phyloP scores from a whole-genome alignment of 169 alveolate species.

The Cryptosporidium parvum region DNA sequence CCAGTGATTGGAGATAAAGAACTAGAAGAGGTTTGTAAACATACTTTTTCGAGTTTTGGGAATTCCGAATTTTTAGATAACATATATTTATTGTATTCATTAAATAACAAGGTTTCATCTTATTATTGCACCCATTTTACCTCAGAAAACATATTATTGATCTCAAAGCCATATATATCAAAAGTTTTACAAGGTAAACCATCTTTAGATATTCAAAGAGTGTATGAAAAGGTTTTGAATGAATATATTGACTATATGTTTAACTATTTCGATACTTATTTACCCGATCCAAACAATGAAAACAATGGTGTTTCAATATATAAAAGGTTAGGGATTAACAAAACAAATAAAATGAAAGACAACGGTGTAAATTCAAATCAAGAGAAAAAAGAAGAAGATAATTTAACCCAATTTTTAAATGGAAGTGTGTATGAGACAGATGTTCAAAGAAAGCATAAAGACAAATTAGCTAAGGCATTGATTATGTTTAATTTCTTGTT shows the following conservation, averaged over 20 bases:
- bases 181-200: slow-evolving; percentile 56
- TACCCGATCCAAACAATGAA: background rate
- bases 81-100: slow-evolving; percentile 33
- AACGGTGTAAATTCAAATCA: background rate
- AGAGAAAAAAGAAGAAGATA: background rate
- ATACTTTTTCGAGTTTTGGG: background rate
- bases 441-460: background rate
- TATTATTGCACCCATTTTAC: slow-evolving; percentile 56
- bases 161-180: slow-evolving; percentile 2
- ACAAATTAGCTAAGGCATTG: slow-evolving; percentile 14
- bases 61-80: slow-evolving; percentile 6
- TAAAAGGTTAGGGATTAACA: background rate
- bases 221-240: slow-evolving; percentile 38
- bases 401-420: background rate
- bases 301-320: background rate
- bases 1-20: slow-evolving; percentile 20
- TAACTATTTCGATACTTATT: background rate
- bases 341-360: background rate
- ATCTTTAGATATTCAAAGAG: slow-evolving; percentile 27
- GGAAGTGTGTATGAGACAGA: background rate
- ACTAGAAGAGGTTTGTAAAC: background rate
- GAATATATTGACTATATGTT: slow-evolving; percentile 43
- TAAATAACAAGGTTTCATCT: slow-evolving; percentile 31
- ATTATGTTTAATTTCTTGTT: slow-evolving; percentile 46
- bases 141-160: slow-evolving; percentile 12